Evolutionary conservation across 2,329 filamentous ascomycete species (phyloP).

Genomic region (Botrytis deweyae): DNA sequence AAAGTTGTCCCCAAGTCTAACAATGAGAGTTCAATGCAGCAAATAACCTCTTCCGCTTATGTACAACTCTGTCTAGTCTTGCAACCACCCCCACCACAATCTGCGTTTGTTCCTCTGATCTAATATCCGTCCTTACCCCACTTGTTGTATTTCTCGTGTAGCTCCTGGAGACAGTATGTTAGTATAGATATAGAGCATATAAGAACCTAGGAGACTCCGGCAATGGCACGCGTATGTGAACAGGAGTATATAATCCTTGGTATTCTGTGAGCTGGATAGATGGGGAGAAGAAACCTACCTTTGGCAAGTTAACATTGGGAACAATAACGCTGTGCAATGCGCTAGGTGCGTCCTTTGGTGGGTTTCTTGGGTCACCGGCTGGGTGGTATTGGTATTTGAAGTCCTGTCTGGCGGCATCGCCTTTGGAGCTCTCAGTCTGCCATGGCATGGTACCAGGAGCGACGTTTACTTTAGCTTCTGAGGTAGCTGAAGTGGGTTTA

Average conservation of each 20-base stretch:
- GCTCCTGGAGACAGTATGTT: constrained; percentile 53
- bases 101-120: constrained; percentile 35
- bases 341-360: constrained; percentile 86
- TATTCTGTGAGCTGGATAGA: background rate
- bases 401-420: constrained; percentile 56
- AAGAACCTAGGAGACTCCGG: background rate
- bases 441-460: constrained; percentile 83
- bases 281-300: constrained; percentile 54
- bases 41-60: constrained; percentile 26
- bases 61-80: constrained; percentile 27
- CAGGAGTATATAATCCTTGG: too few relatives aligned
- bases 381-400: constrained; percentile 65
- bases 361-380: constrained; percentile 72
- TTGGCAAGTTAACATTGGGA: constrained; percentile 88
- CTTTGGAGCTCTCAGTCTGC: constrained; percentile 66
- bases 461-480: constrained; percentile 74
- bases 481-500: constrained; percentile 81
- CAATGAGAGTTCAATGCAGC: constrained; percentile 10
- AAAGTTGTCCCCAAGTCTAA: constrained; percentile 4
- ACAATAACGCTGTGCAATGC: constrained; percentile 94
- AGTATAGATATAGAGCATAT: constrained; percentile 20
- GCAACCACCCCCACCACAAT: constrained; percentile 11
- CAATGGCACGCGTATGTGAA: background rate
- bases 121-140: constrained; percentile 92
- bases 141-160: constrained; percentile 99